Evolutionary conservation across 805 yeast genomes (phyloP).

Genomic region (Millerozyma acaciae): DNA sequence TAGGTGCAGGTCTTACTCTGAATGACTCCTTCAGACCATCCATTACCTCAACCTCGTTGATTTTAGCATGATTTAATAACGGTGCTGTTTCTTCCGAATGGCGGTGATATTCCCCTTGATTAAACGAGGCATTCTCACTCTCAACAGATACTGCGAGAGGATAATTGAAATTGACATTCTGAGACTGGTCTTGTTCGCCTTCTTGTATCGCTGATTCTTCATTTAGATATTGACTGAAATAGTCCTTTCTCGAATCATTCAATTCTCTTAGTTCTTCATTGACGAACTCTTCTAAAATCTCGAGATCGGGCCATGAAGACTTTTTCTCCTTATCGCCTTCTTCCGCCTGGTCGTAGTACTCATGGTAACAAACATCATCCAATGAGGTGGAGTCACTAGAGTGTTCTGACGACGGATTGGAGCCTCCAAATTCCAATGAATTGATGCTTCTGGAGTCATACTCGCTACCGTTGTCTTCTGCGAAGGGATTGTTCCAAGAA

Average conservation of each 20-base stretch:
- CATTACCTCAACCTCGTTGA: slow-evolving; percentile 29
- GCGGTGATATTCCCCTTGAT: not conserved
- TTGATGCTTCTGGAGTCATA: slow-evolving; percentile 17
- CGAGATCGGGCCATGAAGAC: slow-evolving; percentile 79
- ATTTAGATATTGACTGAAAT: not conserved
- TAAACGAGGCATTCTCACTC: not conserved
- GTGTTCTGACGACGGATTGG: slow-evolving; percentile 64
- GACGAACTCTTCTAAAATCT: slow-evolving; percentile 71
- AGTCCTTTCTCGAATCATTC: slow-evolving; percentile 1
- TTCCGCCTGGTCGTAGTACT: slow-evolving; percentile 44
- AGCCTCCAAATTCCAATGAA: slow-evolving; percentile 42
- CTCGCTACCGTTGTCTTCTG: slow-evolving; percentile 9
- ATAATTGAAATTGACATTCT: slow-evolving; percentile 34
- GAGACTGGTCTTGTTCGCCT: not conserved
- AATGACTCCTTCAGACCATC: slow-evolving; percentile 39
- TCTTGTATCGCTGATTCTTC: not conserved
- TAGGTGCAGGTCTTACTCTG: slow-evolving; percentile 68
- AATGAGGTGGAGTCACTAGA: slow-evolving; percentile 67
- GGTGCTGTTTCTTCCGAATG: slow-evolving; percentile 27
- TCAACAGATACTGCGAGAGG: slow-evolving; percentile 21
- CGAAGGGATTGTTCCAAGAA: slow-evolving; percentile 10
- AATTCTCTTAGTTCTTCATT: slow-evolving; percentile 53
- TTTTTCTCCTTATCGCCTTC: slow-evolving; percentile 13
- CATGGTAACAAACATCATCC: slow-evolving; percentile 89
- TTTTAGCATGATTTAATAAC: slow-evolving; percentile 24